phyloP scores from a whole-genome alignment of 495 filamentous ascomycete genomes.

The Annulohypoxylon stygium region DNA sequence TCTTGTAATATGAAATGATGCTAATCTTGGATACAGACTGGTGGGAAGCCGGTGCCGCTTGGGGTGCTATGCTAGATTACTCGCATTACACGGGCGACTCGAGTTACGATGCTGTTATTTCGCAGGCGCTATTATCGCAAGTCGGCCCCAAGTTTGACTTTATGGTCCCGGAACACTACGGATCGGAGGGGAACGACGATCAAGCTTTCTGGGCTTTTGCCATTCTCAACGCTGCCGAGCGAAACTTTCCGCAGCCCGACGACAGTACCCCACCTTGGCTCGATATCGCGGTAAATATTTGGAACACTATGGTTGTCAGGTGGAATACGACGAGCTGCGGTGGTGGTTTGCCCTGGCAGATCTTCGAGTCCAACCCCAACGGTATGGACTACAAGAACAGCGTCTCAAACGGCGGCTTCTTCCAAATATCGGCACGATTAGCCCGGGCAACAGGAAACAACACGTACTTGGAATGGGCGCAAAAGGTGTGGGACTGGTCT shows the following conservation, averaged over 20 bases:
- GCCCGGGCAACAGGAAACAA: constrained; percentile 74
- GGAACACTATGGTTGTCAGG: constrained; percentile 62
- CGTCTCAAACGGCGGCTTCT: constrained; percentile 76
- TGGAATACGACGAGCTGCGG: constrained; percentile 78
- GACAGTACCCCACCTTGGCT: constrained; percentile 70
- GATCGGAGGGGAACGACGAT: constrained; percentile 75
- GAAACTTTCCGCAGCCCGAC: constrained; percentile 75
- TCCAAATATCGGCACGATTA: constrained; percentile 76
- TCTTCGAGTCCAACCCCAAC: constrained; percentile 77
- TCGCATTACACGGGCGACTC: constrained; percentile 84
- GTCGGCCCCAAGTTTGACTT: constrained; percentile 72
- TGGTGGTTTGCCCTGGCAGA: constrained; percentile 87
- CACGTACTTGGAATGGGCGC: constrained; percentile 76
- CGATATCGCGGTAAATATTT: constrained; percentile 64
- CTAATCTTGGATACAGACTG: constrained; percentile 68
- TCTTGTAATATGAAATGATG: constrained; percentile 4
- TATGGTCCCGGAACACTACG: constrained; percentile 62
- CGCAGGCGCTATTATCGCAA: constrained; percentile 74
- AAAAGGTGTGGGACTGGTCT: constrained; percentile 78
- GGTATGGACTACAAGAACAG: constrained; percentile 81
- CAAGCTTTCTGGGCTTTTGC: constrained; percentile 86
- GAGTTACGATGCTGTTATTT: constrained; percentile 76
- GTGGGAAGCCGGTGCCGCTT: constrained; percentile 83
- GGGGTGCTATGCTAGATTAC: constrained; percentile 83
- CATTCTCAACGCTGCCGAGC: constrained; percentile 79